These are phyloP conservation scores for Trametes polyzona DNA, from an alignment of 1,284 basidiomycete genomes.

Conservation along the genomic window DNA sequence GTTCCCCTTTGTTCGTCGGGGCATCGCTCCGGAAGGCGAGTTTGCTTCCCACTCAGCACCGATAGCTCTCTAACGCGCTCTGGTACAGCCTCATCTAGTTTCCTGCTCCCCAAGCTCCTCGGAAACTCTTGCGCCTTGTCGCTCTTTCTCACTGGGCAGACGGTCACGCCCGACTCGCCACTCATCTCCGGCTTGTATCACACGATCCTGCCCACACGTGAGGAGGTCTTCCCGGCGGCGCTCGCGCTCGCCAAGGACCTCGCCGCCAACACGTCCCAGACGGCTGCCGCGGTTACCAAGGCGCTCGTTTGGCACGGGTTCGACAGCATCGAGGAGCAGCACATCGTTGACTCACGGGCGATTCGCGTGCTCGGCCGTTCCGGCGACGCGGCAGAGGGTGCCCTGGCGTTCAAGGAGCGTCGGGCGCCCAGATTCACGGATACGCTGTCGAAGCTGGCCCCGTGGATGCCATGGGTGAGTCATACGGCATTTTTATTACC, in stretches of 20 bases:
- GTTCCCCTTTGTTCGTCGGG: constrained; percentile 59
- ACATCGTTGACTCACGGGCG: constrained; percentile 54
- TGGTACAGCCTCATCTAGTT: constrained; percentile 49
- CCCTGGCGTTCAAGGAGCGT: constrained; percentile 51
- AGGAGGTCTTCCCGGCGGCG: constrained; percentile 55
- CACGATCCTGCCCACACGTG: constrained; percentile 48
- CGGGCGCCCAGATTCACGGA: constrained; percentile 49
- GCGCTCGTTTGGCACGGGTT: constrained; percentile 54
- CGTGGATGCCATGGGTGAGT: constrained; percentile 57
- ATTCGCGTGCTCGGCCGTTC: constrained; percentile 44
- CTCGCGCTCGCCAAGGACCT: constrained; percentile 56
- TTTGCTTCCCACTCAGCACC: background rate
- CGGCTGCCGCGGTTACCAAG: constrained; percentile 54
- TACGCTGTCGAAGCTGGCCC: constrained; percentile 39
- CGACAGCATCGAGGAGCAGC: constrained; percentile 54
- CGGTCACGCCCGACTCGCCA: constrained; percentile 48
- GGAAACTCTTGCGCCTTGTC: constrained; percentile 54
- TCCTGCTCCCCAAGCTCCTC: constrained; percentile 56
- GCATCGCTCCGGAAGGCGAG: constrained; percentile 56
- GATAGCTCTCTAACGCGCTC: background rate
- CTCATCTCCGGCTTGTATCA: constrained; percentile 50
- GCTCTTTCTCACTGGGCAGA: constrained; percentile 53
- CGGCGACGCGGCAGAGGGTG: constrained; percentile 52
- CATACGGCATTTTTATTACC: background rate
- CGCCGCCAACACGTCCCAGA: constrained; percentile 52